Evolutionary conservation across 768 basidiomycete genomes (phyloP).

Genomic region (Phylloporus sp.): DNA sequence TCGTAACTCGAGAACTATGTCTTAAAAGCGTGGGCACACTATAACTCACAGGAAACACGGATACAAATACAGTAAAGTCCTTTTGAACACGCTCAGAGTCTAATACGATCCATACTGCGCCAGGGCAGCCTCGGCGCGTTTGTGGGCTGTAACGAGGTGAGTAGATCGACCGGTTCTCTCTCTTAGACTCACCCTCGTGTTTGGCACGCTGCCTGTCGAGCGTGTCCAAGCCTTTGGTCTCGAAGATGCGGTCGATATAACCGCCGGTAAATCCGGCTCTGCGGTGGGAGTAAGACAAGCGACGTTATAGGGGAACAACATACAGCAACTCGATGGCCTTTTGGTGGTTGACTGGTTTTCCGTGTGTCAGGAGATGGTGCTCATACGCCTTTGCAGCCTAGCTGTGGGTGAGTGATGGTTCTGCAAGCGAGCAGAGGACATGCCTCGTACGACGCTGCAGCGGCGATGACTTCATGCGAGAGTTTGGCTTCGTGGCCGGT

Average conservation of each 20-base stretch:
- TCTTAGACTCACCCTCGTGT: slow-evolving; percentile 16
- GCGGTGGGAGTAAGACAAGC: neutral
- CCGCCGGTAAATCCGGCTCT: slow-evolving; percentile 28
- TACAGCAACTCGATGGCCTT: slow-evolving; percentile 26
- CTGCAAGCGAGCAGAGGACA: neutral
- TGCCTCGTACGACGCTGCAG: slow-evolving; percentile 29
- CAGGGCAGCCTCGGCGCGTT: slow-evolving; percentile 8
- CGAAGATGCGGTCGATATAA: slow-evolving; percentile 21
- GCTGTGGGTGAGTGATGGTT: neutral
- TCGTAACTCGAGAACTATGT: slow-evolving; percentile 68
- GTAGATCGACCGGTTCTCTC: neutral
- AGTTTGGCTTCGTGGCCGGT: slow-evolving; percentile 17
- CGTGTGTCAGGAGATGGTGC: slow-evolving; percentile 13
- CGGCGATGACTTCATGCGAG: slow-evolving; percentile 26
- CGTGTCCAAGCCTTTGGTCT: slow-evolving; percentile 25
- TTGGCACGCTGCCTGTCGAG: slow-evolving; percentile 20
- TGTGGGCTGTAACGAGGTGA: slow-evolving; percentile 13
- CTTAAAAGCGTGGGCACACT: slow-evolving; percentile 67
- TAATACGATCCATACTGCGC: slow-evolving; percentile 14
- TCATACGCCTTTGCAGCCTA: slow-evolving; percentile 32
- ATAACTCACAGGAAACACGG: slow-evolving; percentile 27
- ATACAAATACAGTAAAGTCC: slow-evolving; percentile 14
- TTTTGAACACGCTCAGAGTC: neutral
- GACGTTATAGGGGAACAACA: neutral
- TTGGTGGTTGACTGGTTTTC: slow-evolving; percentile 23